These are phyloP conservation scores for Sutorius eximius DNA, from an alignment of 1,284 basidiomycete genomes.

Conservation along the genomic window DNA sequence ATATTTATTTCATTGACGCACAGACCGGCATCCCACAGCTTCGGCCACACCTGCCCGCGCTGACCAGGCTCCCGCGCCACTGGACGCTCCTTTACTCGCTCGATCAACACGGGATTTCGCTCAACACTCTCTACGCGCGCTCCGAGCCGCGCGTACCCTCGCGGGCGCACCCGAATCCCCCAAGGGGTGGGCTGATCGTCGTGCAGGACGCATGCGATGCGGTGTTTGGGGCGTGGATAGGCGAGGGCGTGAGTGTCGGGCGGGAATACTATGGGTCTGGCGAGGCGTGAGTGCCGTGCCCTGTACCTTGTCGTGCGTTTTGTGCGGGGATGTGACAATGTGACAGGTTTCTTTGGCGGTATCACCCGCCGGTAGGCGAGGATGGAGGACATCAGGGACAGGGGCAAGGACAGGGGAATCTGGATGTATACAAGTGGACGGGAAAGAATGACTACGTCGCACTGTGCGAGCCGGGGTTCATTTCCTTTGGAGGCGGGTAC, in stretches of 20 bases:
- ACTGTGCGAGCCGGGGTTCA: conserved; percentile 75
- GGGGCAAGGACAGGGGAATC: not conserved
- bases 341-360: conserved; percentile 76
- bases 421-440: conserved; percentile 83
- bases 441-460: conserved; percentile 91
- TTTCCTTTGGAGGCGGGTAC: conserved; percentile 91
- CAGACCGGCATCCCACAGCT: conserved; percentile 45
- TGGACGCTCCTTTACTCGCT: conserved; percentile 92
- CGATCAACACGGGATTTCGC: conserved; percentile 93
- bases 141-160: conserved; percentile 45
- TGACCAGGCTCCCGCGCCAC: conserved; percentile 73
- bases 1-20: not conserved
- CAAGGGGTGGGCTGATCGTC: conserved; percentile 51
- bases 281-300: conserved; percentile 64
- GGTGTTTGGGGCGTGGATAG: conserved; percentile 81
- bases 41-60: conserved; percentile 72
- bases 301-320: not conserved
- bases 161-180: conserved; percentile 24
- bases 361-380: conserved; percentile 16
- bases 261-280: conserved; percentile 79
- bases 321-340: too few species aligned
- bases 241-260: conserved; percentile 63
- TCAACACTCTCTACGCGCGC: conserved; percentile 81
- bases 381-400: conserved; percentile 25
- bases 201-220: conserved; percentile 61